These are phyloP conservation scores for Pseudogymnoascus sp. DNA, from an alignment of 2,329 filamentous ascomycete genomes.

Conservation along the genomic window DNA sequence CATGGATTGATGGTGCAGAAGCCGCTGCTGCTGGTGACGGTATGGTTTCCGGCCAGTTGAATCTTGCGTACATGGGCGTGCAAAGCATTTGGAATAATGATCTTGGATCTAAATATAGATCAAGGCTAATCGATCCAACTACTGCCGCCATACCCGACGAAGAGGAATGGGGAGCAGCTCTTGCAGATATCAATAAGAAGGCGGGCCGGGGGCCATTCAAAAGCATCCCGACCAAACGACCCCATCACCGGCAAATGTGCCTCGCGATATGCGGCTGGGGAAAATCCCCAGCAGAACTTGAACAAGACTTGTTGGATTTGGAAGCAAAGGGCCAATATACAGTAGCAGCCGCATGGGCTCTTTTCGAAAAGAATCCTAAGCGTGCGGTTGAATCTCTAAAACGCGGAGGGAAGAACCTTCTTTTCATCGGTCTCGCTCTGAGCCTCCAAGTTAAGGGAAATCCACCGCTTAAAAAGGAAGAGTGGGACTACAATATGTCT, in stretches of 20 bases:
- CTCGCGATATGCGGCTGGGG: conserved; percentile 70
- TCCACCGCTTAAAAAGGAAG: conserved; percentile 23
- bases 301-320: conserved; percentile 39
- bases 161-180: conserved; percentile 51
- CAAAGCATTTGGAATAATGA: conserved; percentile 64
- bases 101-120: conserved; percentile 43
- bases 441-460: conserved; percentile 52
- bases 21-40: conserved; percentile 57
- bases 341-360: conserved; percentile 67
- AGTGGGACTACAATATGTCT: conserved; percentile 25
- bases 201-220: conserved; percentile 56
- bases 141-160: background rate
- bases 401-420: conserved; percentile 57
- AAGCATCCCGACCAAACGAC: conserved; percentile 55
- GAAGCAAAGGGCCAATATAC: conserved; percentile 52
- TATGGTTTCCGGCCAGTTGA: conserved; percentile 62
- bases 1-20: conserved; percentile 62
- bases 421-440: conserved; percentile 62
- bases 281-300: conserved; percentile 42
- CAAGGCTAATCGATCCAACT: conserved; percentile 37
- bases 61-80: conserved; percentile 71
- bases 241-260: conserved; percentile 67
- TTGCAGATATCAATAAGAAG: conserved; percentile 57
- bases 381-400: conserved; percentile 65
- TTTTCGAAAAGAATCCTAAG: conserved; percentile 64